These are phyloP conservation scores for Myriangium duriaei DNA, from an alignment of 2,329 filamentous ascomycete genomes.

Conservation along the genomic window DNA sequence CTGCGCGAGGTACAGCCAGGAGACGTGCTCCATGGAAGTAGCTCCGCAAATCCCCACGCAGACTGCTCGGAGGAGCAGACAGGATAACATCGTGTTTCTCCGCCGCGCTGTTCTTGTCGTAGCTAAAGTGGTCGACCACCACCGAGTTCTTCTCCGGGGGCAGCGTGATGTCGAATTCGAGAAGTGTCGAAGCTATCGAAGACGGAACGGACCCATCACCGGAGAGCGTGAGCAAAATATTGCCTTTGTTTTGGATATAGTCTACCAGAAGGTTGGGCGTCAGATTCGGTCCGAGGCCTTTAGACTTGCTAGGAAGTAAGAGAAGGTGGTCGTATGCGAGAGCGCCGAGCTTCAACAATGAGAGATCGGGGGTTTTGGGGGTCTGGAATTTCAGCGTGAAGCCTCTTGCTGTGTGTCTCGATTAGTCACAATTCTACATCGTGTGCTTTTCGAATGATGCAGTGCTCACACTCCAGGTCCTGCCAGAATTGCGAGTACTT, in stretches of 20 bases:
- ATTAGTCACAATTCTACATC: not conserved
- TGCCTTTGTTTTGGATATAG: slow-evolving; percentile 84
- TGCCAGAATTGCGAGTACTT: slow-evolving; percentile 71
- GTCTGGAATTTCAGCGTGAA: slow-evolving; percentile 72
- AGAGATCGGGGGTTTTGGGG: slow-evolving; percentile 64
- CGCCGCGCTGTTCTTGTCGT: slow-evolving; percentile 61
- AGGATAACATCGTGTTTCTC: slow-evolving; percentile 85
- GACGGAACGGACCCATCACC: slow-evolving; percentile 56
- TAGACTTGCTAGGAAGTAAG: slow-evolving; percentile 77
- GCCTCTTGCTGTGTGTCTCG: slow-evolving; percentile 53
- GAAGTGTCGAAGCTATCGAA: slow-evolving; percentile 63
- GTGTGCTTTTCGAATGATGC: not conserved
- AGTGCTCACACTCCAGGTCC: slow-evolving; percentile 52
- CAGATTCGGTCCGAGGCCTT: slow-evolving; percentile 82
- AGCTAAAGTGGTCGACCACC: slow-evolving; percentile 92
- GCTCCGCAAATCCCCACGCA: slow-evolving; percentile 58
- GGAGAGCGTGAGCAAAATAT: slow-evolving; percentile 77
- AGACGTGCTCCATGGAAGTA: slow-evolving; percentile 61
- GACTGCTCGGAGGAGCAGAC: slow-evolving; percentile 52
- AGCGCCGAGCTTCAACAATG: slow-evolving; percentile 76
- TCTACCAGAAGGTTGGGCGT: slow-evolving; percentile 78
- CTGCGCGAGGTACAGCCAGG: slow-evolving; percentile 68
- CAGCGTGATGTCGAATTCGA: slow-evolving; percentile 82
- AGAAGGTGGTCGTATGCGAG: slow-evolving; percentile 83
- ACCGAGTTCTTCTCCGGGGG: slow-evolving; percentile 72